phyloP scores from a whole-genome alignment of 139 green algal genomes.

The Eudorina sp. region DNA sequence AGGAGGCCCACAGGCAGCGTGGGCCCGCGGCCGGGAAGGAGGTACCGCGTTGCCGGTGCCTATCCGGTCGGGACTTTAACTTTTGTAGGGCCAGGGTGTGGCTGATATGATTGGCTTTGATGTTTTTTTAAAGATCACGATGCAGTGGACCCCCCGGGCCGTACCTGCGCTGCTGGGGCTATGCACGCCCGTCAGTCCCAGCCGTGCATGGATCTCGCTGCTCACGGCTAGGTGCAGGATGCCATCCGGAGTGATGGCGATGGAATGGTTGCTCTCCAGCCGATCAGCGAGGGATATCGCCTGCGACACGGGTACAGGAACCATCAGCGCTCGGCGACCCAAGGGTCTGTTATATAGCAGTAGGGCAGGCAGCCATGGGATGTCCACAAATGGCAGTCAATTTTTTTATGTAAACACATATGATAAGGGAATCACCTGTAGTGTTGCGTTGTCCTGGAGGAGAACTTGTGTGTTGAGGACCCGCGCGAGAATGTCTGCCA shows the following conservation, averaged over 20 bases:
- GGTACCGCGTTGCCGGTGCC: too few relatives aligned
- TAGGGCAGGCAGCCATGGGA: not conserved
- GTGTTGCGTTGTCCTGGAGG: not conserved
- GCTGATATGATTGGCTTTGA: not conserved
- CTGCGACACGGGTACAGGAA: not conserved
- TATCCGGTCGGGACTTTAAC: not conserved
- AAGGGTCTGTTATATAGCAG: not conserved
- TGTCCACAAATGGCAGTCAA: not conserved
- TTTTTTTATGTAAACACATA: not conserved
- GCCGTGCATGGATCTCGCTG: not conserved
- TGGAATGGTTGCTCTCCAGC: slow-evolving; percentile 29
- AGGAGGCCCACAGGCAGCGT: not conserved
- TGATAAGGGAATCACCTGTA: slow-evolving; percentile 10
- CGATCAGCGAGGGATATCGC: slow-evolving; percentile 28
- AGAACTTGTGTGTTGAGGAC: not conserved
- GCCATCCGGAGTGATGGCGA: slow-evolving; percentile 37
- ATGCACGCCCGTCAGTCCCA: slow-evolving; percentile 9
- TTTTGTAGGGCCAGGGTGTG: not conserved
- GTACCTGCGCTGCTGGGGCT: slow-evolving; percentile 21
- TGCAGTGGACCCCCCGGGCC: not conserved
- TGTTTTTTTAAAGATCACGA: not conserved
- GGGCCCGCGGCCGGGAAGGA: too few relatives aligned
- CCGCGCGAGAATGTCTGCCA: slow-evolving; percentile 18
- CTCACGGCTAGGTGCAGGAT: slow-evolving; percentile 7
- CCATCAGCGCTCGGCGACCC: too few relatives aligned